Evolutionary conservation across 306 rosid genomes (phyloP).

Genomic region (Prunus mume): DNA sequence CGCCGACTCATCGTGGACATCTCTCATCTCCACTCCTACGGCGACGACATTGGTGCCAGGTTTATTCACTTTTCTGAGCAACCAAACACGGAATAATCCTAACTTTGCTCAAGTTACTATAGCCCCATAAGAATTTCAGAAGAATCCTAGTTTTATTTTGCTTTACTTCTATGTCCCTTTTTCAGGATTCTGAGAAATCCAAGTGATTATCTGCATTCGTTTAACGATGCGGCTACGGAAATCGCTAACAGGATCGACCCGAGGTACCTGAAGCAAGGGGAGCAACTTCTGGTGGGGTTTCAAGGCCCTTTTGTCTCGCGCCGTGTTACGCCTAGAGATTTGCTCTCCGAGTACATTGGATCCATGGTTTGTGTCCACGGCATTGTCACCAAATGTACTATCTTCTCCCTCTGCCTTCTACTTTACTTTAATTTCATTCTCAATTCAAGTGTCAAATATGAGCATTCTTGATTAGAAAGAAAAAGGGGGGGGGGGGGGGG

Average conservation of each 20-base stretch:
- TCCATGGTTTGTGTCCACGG: slow-evolving; percentile 97
- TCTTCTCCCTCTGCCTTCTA: neutral
- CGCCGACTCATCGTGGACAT: slow-evolving; percentile 81
- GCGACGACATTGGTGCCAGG: slow-evolving; percentile 81
- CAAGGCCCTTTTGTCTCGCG: slow-evolving; percentile 95
- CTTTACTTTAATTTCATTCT: neutral
- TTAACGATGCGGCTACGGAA: slow-evolving; percentile 90
- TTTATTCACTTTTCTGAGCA: neutral
- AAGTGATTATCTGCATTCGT: slow-evolving; percentile 80
- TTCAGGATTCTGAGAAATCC: slow-evolving; percentile 79
- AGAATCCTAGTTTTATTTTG: neutral
- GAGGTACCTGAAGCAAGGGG: slow-evolving; percentile 81
- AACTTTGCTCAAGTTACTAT: neutral
- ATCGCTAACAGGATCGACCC: slow-evolving; percentile 67
- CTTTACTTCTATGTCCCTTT: neutral
- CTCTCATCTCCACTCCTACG: slow-evolving; percentile 91
- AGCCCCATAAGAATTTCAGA: neutral
- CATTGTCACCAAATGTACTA: slow-evolving; percentile 86
- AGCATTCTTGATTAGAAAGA: neutral
- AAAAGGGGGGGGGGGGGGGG: too few relatives aligned
- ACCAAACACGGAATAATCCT: neutral
- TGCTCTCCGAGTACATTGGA: slow-evolving; percentile 85
- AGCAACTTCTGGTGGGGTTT: slow-evolving; percentile 81
- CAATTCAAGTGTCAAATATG: neutral
- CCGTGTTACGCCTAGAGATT: slow-evolving; percentile 82